These are phyloP conservation scores for Nadsonia commutata DNA, from an alignment of 1,139 yeast species.

Conservation along the genomic window DNA sequence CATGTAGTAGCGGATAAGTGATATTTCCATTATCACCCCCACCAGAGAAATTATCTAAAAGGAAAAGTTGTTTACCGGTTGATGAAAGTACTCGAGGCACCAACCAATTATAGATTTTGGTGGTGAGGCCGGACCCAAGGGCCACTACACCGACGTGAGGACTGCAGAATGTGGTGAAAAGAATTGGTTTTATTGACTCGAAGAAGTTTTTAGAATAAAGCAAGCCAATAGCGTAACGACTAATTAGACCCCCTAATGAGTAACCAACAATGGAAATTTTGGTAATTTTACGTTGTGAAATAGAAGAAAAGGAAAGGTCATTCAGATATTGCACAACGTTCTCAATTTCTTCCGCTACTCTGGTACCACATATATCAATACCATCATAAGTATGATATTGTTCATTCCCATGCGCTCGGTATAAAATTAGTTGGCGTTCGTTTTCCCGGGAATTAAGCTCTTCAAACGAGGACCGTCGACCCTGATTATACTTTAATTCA, in stretches of 20 bases:
- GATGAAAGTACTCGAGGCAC: constrained; percentile 53
- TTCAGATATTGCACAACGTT: constrained; percentile 29
- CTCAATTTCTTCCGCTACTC: constrained; percentile 57
- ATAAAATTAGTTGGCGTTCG: constrained; percentile 31
- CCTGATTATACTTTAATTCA: neutral
- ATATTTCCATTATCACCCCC: constrained; percentile 9
- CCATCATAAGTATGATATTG: constrained; percentile 71
- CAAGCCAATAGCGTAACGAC: constrained; percentile 66
- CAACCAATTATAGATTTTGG: constrained; percentile 39
- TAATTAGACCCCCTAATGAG: constrained; percentile 69
- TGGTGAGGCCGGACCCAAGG: constrained; percentile 37
- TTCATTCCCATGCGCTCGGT: constrained; percentile 48
- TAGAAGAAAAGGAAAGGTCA: constrained; percentile 4
- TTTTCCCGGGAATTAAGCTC: too few relatives aligned
- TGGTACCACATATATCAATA: constrained; percentile 65
- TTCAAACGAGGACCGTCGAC: too few relatives aligned
- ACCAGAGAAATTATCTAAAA: constrained; percentile 31
- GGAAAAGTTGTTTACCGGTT: constrained; percentile 60
- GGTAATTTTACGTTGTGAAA: constrained; percentile 11
- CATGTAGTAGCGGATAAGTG: constrained; percentile 37
- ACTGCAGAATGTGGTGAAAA: constrained; percentile 60
- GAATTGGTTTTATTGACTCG: constrained; percentile 23
- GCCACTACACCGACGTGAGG: constrained; percentile 74
- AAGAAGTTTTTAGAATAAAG: constrained; percentile 42
- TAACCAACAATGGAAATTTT: constrained; percentile 45